A percentile compares a stretch with the other conserved stretches of the same genome.
Conservation (phyloP, 257 asterid genomes). For the Solanum megistacrolobum region DNA sequence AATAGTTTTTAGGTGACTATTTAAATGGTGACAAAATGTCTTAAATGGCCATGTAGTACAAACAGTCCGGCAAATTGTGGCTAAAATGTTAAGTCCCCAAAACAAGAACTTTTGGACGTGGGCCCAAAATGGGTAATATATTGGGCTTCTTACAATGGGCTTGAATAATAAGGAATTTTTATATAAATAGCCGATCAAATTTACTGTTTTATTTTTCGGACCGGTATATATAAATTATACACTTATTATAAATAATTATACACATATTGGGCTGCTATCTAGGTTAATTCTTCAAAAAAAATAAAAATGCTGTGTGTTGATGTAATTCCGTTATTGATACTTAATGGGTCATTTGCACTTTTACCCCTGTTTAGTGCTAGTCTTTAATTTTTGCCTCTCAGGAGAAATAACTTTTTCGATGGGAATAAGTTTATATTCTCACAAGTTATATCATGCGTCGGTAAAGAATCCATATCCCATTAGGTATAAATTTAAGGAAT, state of each 20-base stretch:
- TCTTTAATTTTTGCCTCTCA: neutral
- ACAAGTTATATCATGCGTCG: neutral
- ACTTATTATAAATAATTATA: neutral
- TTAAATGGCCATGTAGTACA: neutral
- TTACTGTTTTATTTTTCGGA: neutral
- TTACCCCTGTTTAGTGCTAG: too few species aligned
- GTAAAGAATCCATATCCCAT: neutral
- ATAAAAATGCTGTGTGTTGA: neutral
- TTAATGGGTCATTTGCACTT: neutral
- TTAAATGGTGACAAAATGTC: neutral
- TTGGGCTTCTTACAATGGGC: neutral
- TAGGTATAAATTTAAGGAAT: neutral
- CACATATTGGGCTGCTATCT: neutral
- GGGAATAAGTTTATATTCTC: neutral
- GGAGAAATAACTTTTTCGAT: neutral
- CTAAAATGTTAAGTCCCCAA: neutral
- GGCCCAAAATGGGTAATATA: neutral
- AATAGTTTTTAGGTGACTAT: neutral
- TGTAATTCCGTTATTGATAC: neutral
- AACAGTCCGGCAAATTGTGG: neutral
- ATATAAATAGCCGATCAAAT: neutral
- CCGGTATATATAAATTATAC: neutral
- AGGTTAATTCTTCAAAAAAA: neutral
- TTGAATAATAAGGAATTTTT: neutral
- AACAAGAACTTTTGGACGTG: too few species aligned